These are phyloP conservation scores for Mycena leptocephala DNA, from an alignment of 768 basidiomycete genomes.

Conservation along the genomic window DNA sequence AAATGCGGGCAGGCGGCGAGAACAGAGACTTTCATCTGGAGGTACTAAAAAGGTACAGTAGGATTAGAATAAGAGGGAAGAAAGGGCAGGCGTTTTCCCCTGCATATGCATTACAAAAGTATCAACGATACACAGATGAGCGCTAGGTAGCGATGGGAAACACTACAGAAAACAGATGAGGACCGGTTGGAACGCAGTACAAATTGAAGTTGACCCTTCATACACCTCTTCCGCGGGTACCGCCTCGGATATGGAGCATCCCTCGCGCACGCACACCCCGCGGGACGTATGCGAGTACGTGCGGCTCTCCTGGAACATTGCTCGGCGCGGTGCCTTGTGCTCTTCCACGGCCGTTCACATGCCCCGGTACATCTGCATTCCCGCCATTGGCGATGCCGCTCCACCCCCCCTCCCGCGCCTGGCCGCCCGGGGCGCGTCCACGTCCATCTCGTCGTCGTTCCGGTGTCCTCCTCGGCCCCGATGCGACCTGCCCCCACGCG, in stretches of 20 bases:
- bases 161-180: slow-evolving; percentile 5
- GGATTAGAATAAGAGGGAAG: background rate
- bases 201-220: background rate
- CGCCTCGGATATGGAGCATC: slow-evolving; percentile 15
- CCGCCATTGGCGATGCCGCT: background rate
- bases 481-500: slow-evolving; percentile 15
- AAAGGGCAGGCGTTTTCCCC: background rate
- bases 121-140: slow-evolving; percentile 5
- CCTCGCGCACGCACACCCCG: slow-evolving; percentile 32
- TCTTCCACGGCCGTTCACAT: background rate
- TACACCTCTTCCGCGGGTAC: slow-evolving; percentile 7
- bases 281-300: slow-evolving; percentile 31
- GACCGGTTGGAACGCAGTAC: background rate
- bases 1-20: too few species aligned
- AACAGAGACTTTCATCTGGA: too few species aligned
- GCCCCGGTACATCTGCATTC: background rate
- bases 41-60: too few species aligned
- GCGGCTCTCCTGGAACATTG: background rate
- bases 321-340: background rate
- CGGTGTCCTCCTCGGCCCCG: slow-evolving; percentile 22
- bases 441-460: slow-evolving; percentile 29
- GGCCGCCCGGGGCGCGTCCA: slow-evolving; percentile 6
- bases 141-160: background rate
- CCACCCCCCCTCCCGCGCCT: slow-evolving; percentile 21
- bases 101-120: background rate